Evolutionary conservation across 805 yeast species (phyloP).

Genomic region (Saccharomycopsis sp.): DNA sequence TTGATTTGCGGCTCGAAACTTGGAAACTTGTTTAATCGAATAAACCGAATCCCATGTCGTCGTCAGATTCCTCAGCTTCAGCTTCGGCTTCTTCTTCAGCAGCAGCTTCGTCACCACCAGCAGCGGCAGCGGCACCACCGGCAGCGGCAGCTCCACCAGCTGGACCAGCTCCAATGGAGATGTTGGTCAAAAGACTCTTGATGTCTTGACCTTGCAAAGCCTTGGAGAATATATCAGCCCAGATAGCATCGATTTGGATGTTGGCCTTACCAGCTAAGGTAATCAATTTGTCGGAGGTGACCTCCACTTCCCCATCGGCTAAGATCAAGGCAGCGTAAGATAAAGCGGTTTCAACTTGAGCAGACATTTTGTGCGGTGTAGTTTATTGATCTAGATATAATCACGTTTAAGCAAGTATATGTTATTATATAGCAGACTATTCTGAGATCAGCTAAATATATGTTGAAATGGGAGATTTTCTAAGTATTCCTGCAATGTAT

Average conservation of each 20-base stretch:
- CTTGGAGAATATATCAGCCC: constrained; percentile 86
- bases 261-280: constrained; percentile 78
- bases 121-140: constrained; percentile 55
- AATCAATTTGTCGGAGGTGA: constrained; percentile 76
- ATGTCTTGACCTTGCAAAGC: constrained; percentile 80
- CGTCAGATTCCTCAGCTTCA: constrained; percentile 52
- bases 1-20: neutral
- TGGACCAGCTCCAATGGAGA: constrained; percentile 69
- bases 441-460: constrained; percentile 22
- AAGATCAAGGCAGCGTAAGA: constrained; percentile 92
- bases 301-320: constrained; percentile 87
- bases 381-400: constrained; percentile 31
- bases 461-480: neutral
- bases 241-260: constrained; percentile 71
- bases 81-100: constrained; percentile 51
- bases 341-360: constrained; percentile 60
- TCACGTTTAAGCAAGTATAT: constrained; percentile 33
- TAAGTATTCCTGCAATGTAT: neutral
- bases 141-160: constrained; percentile 65
- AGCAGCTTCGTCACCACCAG: constrained; percentile 59
- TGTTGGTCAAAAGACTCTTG: constrained; percentile 67
- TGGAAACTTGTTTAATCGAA: constrained; percentile 59
- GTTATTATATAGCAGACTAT: constrained; percentile 35
- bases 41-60: constrained; percentile 93
- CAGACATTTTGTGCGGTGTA: constrained; percentile 44